phyloP scores from a whole-genome alignment of 2,329 filamentous ascomycete genomes.

The Chaetomium sp. region DNA sequence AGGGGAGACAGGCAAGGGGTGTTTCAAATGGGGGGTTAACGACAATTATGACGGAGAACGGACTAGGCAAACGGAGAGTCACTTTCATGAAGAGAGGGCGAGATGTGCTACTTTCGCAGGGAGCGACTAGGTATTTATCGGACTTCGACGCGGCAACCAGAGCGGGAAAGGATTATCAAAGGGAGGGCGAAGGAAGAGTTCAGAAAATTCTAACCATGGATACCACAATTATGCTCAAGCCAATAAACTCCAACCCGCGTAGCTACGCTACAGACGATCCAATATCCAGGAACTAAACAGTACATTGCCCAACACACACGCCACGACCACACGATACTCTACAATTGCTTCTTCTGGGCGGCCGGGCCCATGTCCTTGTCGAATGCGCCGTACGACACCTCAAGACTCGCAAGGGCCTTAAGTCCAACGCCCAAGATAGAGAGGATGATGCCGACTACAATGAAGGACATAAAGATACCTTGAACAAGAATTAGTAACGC shows the following conservation, averaged over 20 bases:
- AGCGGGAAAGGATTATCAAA: too few species aligned
- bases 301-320: constrained; percentile 6
- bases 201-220: constrained; percentile 10
- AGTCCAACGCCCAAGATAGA: constrained; percentile 74
- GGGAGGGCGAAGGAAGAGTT: background rate
- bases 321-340: background rate
- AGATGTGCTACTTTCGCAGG: too few species aligned
- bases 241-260: constrained; percentile 17
- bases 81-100: too few species aligned
- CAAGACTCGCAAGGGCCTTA: constrained; percentile 66
- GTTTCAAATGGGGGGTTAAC: background rate
- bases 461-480: constrained; percentile 86
- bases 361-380: constrained; percentile 92
- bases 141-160: too few species aligned
- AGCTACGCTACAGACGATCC: constrained; percentile 15
- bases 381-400: constrained; percentile 91
- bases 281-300: constrained; percentile 7
- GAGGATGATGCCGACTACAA: constrained; percentile 64
- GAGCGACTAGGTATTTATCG: too few species aligned
- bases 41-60: constrained; percentile 20
- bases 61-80: too few species aligned
- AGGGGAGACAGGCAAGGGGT: background rate
- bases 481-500: constrained; percentile 12
- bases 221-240: constrained; percentile 14
- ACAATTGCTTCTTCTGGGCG: constrained; percentile 66